A percentile compares a stretch with the other conserved stretches of the same genome.
phyloP scores from a whole-genome alignment of 148 eudicot genomes.

The Rhododendron mucronatum region DNA sequence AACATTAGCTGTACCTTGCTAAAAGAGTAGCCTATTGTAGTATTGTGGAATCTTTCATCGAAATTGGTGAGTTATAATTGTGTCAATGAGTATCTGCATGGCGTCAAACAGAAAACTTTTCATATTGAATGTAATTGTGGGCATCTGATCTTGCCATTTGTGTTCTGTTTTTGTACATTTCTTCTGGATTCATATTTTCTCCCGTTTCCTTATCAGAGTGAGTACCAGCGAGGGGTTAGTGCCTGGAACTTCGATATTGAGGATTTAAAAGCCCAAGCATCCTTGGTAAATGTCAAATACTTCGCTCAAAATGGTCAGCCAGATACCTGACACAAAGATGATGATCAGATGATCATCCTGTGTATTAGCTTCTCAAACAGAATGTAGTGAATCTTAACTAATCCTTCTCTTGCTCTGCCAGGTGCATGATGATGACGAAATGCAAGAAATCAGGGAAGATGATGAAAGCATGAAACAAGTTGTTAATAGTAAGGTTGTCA shows the following conservation, averaged over 20 bases:
- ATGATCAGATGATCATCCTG: constrained; percentile 12
- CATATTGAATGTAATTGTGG: background rate
- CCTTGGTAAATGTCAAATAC: constrained; percentile 53
- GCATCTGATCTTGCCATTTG: background rate
- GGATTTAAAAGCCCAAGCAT: constrained; percentile 86
- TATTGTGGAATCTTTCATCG: background rate
- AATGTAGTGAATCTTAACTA: constrained; percentile 5
- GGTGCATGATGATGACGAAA: constrained; percentile 87
- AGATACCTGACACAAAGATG: background rate
- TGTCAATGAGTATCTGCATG: background rate
- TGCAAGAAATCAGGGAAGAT: constrained; percentile 59
- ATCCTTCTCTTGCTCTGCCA: constrained; percentile 21
- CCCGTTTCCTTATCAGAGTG: constrained; percentile 49
- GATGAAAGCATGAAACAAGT: constrained; percentile 46
- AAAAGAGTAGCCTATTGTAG: background rate
- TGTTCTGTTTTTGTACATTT: background rate
- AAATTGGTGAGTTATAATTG: background rate
- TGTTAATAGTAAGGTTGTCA: constrained; percentile 44
- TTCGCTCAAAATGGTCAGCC: background rate
- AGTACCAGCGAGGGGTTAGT: constrained; percentile 98
- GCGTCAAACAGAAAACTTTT: background rate
- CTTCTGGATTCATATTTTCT: background rate
- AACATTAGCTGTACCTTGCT: background rate
- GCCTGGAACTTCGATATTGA: constrained; percentile 98
- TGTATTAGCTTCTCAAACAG: constrained; percentile 1